A percentile compares a stretch with the other conserved stretches of the same genome.
Conservation (phyloP, 768 basidiomycete genomes). For the Leccinum rimulosum region DNA sequence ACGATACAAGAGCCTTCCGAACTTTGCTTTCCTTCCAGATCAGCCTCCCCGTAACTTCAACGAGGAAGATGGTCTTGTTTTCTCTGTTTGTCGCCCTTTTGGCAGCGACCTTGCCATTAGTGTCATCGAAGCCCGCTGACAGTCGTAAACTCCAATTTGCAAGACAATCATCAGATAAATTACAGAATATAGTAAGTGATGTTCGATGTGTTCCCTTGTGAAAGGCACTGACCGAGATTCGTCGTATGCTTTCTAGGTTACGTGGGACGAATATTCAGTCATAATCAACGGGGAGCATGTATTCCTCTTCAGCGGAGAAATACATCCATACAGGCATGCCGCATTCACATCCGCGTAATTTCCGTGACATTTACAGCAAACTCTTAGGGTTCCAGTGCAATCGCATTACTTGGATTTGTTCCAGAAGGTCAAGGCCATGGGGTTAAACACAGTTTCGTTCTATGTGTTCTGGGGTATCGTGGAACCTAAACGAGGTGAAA, state of each 20-base stretch:
- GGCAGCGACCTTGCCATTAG: constrained; percentile 7
- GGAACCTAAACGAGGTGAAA: constrained; percentile 43
- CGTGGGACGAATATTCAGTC: constrained; percentile 61
- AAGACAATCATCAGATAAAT: constrained; percentile 10
- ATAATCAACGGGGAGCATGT: constrained; percentile 55
- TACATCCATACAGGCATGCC: constrained; percentile 53
- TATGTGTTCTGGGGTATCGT: constrained; percentile 55
- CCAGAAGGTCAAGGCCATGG: constrained; percentile 54
- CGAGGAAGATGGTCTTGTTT: constrained; percentile 10
- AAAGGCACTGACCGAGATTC: constrained; percentile 1
- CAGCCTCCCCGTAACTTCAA: not conserved
- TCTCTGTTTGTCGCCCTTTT: constrained; percentile 12
- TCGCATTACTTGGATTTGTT: constrained; percentile 46
- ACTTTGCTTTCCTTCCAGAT: not conserved
- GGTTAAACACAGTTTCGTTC: constrained; percentile 44
- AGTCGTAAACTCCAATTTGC: constrained; percentile 17
- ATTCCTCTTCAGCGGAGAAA: constrained; percentile 60
- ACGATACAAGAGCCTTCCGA: not conserved
- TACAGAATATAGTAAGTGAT: constrained; percentile 18
- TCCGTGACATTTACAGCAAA: not conserved
- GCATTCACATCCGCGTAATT: not conserved
- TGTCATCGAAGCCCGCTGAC: constrained; percentile 5
- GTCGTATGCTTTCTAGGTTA: constrained; percentile 31
- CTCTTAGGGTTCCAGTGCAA: constrained; percentile 36
- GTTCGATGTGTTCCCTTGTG: not conserved